Percentiles rank a stretch among this genome's conserved stretches.
These are phyloP conservation scores for Sporopachydermia quercuum DNA, from an alignment of 805 yeast genomes.

Conservation along the genomic window DNA sequence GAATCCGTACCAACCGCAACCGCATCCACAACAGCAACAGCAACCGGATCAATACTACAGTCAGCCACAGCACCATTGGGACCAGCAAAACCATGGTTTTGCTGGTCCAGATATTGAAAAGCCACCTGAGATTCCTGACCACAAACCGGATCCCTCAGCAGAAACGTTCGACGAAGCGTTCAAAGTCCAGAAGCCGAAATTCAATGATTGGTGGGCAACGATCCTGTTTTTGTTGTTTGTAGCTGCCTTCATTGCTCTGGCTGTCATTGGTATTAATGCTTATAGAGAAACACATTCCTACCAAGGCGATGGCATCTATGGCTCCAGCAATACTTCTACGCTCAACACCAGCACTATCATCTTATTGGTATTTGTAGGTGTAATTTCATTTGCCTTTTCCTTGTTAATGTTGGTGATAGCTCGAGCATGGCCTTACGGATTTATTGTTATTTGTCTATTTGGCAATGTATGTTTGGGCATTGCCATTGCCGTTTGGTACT, in stretches of 20 bases:
- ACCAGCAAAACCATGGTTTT: not conserved
- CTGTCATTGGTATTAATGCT: constrained; percentile 52
- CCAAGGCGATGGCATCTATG: constrained; percentile 52
- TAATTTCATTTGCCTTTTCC: constrained; percentile 45
- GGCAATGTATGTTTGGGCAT: constrained; percentile 53
- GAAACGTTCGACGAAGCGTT: constrained; percentile 52
- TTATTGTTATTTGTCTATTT: constrained; percentile 55
- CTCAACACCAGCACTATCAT: constrained; percentile 64
- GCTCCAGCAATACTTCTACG: constrained; percentile 35
- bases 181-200: constrained; percentile 42
- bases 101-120: not conserved
- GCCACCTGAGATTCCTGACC: not conserved
- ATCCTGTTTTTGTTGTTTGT: constrained; percentile 33
- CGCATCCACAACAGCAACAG: constrained; percentile 14
- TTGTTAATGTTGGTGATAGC: constrained; percentile 43
- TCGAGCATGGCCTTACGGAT: constrained; percentile 45
- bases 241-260: constrained; percentile 41
- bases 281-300: constrained; percentile 38
- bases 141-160: not conserved
- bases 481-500: constrained; percentile 64
- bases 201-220: constrained; percentile 55
- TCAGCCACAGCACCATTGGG: too few relatives aligned
- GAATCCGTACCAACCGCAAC: too few relatives aligned
- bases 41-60: too few relatives aligned
- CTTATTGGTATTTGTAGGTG: constrained; percentile 49